These are phyloP conservation scores for Phytophthora lateralis DNA, from an alignment of 352 stramenopile genomes.

Conservation along the genomic window DNA sequence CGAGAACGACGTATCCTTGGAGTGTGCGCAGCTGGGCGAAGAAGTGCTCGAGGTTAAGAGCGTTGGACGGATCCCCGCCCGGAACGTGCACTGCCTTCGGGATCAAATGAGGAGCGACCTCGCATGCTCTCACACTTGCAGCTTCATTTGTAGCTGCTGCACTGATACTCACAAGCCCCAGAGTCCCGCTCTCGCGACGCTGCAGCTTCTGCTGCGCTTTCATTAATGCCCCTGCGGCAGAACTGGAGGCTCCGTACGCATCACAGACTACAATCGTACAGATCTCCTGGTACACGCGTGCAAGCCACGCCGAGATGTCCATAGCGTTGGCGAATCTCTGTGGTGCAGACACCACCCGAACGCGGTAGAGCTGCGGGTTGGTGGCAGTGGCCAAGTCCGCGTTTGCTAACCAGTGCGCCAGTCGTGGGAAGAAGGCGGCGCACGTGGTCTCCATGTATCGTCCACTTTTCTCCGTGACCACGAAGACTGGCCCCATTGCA, in stretches of 20 bases:
- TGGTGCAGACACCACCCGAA: slow-evolving; percentile 49
- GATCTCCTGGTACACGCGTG: slow-evolving; percentile 48
- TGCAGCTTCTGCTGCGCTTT: slow-evolving; percentile 26
- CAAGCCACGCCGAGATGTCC: slow-evolving; percentile 49
- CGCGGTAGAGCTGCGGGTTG: slow-evolving; percentile 19
- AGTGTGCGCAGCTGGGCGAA: slow-evolving; percentile 67
- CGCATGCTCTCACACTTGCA: slow-evolving; percentile 42
- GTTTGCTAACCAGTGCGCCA: slow-evolving; percentile 47
- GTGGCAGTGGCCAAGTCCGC: slow-evolving; percentile 14
- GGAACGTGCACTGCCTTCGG: slow-evolving; percentile 53
- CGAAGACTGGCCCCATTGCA: slow-evolving; percentile 48
- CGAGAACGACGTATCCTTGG: slow-evolving; percentile 46
- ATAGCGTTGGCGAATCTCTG: slow-evolving; percentile 43
- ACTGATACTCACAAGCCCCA: slow-evolving; percentile 58
- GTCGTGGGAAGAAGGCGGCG: slow-evolving; percentile 53
- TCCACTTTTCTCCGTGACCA: slow-evolving; percentile 54
- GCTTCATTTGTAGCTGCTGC: slow-evolving; percentile 25
- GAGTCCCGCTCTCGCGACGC: slow-evolving; percentile 33
- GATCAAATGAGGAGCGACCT: slow-evolving; percentile 40
- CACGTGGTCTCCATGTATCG: slow-evolving; percentile 57
- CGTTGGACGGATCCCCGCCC: slow-evolving; percentile 12
- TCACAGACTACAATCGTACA: slow-evolving; percentile 37
- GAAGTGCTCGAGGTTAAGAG: slow-evolving; percentile 56
- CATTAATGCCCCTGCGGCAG: not conserved
- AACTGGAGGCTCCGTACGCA: slow-evolving; percentile 14